phyloP scores from a whole-genome alignment of 768 basidiomycete species.

The Pleurotus tuoliensis region DNA sequence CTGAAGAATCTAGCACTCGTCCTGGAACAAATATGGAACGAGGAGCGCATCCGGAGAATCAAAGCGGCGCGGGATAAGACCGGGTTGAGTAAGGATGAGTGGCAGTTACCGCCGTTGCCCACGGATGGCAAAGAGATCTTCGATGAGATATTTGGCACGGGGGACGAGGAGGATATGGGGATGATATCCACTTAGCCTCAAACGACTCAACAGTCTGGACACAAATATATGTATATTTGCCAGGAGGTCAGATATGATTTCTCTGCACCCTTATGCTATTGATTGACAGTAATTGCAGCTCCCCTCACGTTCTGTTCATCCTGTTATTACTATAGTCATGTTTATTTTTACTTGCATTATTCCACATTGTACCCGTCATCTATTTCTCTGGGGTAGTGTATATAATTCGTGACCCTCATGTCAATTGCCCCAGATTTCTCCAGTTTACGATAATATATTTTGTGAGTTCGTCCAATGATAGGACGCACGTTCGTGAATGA shows the following conservation, averaged over 20 bases:
- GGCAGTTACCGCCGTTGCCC: conserved; percentile 61
- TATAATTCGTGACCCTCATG: conserved; percentile 12
- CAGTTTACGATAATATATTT: background rate
- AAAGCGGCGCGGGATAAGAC: conserved; percentile 60
- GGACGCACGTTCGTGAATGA: conserved; percentile 4
- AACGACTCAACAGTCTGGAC: background rate
- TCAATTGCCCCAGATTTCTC: background rate
- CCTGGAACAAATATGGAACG: conserved; percentile 83
- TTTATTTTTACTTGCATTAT: background rate
- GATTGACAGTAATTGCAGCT: background rate
- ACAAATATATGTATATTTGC: conserved; percentile 8
- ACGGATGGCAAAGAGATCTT: conserved; percentile 80
- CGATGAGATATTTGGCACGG: conserved; percentile 59
- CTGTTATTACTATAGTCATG: background rate
- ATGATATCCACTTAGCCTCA: conserved; percentile 66
- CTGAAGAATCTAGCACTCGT: conserved; percentile 75
- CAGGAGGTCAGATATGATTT: conserved; percentile 3
- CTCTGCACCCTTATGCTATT: background rate
- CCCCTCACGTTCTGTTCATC: background rate
- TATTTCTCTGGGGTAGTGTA: conserved; percentile 9
- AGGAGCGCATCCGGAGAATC: conserved; percentile 70
- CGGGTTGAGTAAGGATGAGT: conserved; percentile 27
- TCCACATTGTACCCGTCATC: conserved; percentile 9
- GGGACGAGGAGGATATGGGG: conserved; percentile 62
- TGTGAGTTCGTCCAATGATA: background rate